phyloP scores from a whole-genome alignment of 108 stramenopile genomes.

The Epipyxis sp. region DNA sequence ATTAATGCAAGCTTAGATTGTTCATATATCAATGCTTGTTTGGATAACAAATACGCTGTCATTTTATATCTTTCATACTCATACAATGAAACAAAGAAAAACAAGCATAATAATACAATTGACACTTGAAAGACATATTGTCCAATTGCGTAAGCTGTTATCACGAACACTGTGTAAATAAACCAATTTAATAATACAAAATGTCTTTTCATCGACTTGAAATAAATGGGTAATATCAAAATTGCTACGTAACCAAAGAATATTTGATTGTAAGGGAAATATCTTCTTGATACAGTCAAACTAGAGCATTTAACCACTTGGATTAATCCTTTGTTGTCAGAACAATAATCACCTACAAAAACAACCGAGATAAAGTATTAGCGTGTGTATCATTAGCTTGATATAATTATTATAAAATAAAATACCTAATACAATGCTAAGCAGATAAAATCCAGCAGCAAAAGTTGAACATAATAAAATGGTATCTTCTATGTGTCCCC shows the following conservation, averaged over 20 bases:
- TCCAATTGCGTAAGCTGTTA: neutral
- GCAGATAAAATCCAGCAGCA: neutral
- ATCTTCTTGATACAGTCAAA: neutral
- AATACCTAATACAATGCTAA: neutral
- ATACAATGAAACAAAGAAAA: constrained; percentile 7
- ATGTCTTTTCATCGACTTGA: constrained; percentile 1
- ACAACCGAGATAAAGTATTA: neutral
- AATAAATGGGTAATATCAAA: constrained; percentile 6
- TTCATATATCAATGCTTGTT: neutral
- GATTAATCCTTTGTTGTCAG: neutral
- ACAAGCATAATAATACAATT: neutral
- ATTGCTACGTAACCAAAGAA: neutral
- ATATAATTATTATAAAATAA: neutral
- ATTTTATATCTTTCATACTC: constrained; percentile 17
- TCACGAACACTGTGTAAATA: neutral
- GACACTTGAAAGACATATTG: neutral
- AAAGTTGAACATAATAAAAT: neutral
- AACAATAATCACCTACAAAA: neutral
- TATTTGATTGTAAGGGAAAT: neutral
- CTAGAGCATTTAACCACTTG: neutral
- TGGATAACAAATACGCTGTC: neutral
- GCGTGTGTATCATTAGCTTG: neutral
- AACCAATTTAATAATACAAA: neutral
- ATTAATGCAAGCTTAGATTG: neutral
- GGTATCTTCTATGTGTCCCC: too few relatives aligned